A percentile compares a stretch with the other conserved stretches of the same genome.
Conservation (phyloP, 176 grass and related monocot genomes). For the Paspalum notatum region DNA sequence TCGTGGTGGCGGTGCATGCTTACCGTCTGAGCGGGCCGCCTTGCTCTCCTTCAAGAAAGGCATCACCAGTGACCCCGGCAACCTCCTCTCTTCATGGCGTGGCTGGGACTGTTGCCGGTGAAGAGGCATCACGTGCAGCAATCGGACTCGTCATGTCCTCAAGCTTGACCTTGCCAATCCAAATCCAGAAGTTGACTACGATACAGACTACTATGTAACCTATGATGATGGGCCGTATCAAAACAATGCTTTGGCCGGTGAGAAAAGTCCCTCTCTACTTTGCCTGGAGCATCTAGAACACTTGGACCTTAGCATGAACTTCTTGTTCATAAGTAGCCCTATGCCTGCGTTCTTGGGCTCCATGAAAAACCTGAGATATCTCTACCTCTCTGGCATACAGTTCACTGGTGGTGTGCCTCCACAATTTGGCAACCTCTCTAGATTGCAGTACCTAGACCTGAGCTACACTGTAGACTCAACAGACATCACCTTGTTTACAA, state of each 20-base stretch:
- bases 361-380: conserved; percentile 28
- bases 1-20: not conserved
- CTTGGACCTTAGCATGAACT: conserved; percentile 45
- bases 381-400: conserved; percentile 2
- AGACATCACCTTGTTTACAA: not conserved
- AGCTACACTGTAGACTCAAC: not conserved
- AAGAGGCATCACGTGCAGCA: conserved; percentile 39
- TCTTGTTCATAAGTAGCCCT: conserved; percentile 3
- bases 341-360: conserved; percentile 8
- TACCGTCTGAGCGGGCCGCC: conserved; percentile 23
- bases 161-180: conserved; percentile 35
- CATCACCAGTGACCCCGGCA: not conserved
- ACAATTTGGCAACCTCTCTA: conserved; percentile 20
- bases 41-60: conserved; percentile 47
- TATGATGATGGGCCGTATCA: no score
- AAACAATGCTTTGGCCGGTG: conserved; percentile 23
- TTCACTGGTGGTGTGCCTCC: conserved; percentile 14
- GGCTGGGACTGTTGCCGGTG: conserved; percentile 42
- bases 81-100: conserved; percentile 32
- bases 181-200: no score
- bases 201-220: no score
- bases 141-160: conserved; percentile 34
- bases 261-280: conserved; percentile 40
- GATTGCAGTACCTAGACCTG: not conserved
- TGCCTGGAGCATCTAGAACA: conserved; percentile 24